Evolutionary conservation across 2,329 filamentous ascomycete genomes (phyloP).

Genomic region (Rutstroemia sp.): DNA sequence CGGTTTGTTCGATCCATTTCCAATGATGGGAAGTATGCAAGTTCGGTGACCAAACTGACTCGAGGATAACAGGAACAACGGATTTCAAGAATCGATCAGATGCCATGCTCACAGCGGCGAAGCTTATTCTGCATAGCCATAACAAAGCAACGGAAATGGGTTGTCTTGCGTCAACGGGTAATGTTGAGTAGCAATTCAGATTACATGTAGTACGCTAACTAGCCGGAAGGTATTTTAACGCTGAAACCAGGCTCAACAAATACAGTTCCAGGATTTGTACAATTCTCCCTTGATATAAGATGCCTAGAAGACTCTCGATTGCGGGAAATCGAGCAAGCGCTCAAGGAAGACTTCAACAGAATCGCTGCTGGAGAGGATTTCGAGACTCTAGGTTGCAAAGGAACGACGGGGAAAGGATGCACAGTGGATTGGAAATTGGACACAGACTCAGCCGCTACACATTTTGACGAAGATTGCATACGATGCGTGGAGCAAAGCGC

Average conservation of each 20-base stretch:
- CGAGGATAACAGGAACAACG: slow-evolving; percentile 46
- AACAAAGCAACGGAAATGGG: slow-evolving; percentile 50
- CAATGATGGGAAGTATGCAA: neutral
- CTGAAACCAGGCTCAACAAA: slow-evolving; percentile 63
- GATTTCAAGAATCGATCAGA: slow-evolving; percentile 59
- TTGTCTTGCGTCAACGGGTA: slow-evolving; percentile 50
- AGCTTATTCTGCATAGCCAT: slow-evolving; percentile 60
- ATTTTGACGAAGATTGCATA: slow-evolving; percentile 63
- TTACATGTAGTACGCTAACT: neutral
- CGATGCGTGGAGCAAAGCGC: slow-evolving; percentile 54
- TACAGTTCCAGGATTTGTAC: slow-evolving; percentile 62
- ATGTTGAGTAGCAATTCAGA: neutral
- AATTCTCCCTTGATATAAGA: slow-evolving; percentile 62
- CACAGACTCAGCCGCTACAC: slow-evolving; percentile 52
- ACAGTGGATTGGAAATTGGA: slow-evolving; percentile 52
- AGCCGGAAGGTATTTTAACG: slow-evolving; percentile 51
- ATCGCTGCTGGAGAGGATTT: slow-evolving; percentile 52
- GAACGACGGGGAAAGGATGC: slow-evolving; percentile 42
- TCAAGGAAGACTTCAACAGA: slow-evolving; percentile 49
- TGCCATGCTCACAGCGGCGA: slow-evolving; percentile 58
- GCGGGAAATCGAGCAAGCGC: slow-evolving; percentile 46
- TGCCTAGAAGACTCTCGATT: slow-evolving; percentile 49
- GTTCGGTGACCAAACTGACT: neutral
- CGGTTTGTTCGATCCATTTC: slow-evolving; percentile 25
- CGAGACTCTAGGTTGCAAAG: slow-evolving; percentile 36